phyloP scores from a whole-genome alignment of 441 rosid genomes.

The Populus hybrid region DNA sequence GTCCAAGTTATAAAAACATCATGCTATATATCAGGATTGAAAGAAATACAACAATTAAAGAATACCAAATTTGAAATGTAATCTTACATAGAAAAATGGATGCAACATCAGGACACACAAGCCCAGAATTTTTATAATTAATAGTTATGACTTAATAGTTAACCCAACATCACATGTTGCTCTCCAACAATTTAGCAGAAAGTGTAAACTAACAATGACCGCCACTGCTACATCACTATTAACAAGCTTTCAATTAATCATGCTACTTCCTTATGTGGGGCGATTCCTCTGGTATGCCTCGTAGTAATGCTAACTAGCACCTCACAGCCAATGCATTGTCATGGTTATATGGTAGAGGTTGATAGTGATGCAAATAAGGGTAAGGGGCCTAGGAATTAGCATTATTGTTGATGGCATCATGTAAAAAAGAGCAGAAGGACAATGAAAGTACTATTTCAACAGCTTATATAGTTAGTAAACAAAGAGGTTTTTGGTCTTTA shows the following conservation, averaged over 20 bases:
- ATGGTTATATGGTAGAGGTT: not conserved
- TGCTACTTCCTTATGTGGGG: not conserved
- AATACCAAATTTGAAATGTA: not conserved
- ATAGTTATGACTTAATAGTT: not conserved
- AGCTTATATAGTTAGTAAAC: not conserved
- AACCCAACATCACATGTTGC: not conserved
- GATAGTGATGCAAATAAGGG: not conserved
- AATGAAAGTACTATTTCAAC: not conserved
- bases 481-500: not conserved
- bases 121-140: not conserved
- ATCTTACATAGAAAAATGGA: not conserved
- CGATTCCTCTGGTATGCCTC: not conserved
- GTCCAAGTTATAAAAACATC: slow-evolving; percentile 13
- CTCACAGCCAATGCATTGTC: not conserved
- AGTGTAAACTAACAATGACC: not conserved
- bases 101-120: not conserved
- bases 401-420: not conserved
- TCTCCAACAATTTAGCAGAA: not conserved
- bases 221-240: not conserved
- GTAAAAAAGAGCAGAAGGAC: not conserved
- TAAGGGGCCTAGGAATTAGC: not conserved
- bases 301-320: not conserved
- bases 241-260: not conserved
- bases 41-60: not conserved
- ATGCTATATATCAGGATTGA: not conserved